phyloP scores from a whole-genome alignment of 1,284 basidiomycete genomes.

The Malassezia sp. region DNA sequence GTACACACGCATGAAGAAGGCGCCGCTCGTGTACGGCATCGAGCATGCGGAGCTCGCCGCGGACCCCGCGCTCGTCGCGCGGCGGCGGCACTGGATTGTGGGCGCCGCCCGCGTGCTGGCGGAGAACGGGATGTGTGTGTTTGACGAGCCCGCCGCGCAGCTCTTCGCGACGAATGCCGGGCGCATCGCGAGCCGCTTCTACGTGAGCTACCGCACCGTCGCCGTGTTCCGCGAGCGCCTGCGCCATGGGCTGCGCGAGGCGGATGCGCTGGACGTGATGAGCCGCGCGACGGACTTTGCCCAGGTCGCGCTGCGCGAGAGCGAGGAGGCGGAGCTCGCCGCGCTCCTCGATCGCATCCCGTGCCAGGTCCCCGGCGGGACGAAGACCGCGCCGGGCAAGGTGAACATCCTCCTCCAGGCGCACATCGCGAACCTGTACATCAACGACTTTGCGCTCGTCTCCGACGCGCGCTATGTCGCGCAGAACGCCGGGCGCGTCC shows the following conservation, averaged over 20 bases:
- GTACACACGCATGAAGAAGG: constrained; percentile 86
- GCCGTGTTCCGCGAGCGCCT: constrained; percentile 80
- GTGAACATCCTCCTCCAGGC: constrained; percentile 92
- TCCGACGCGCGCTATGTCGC: constrained; percentile 79
- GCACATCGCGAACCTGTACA: constrained; percentile 65
- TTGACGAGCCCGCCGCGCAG: constrained; percentile 56
- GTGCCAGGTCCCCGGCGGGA: constrained; percentile 55
- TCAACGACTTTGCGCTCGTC: constrained; percentile 92
- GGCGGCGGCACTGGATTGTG: constrained; percentile 62
- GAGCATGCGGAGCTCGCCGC: constrained; percentile 60
- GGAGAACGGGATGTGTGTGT: constrained; percentile 72
- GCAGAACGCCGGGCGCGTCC: constrained; percentile 80
- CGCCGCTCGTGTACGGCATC: constrained; percentile 81
- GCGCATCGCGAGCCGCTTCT: constrained; percentile 90
- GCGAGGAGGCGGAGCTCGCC: constrained; percentile 74
- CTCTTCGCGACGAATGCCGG: constrained; percentile 77
- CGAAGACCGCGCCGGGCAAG: constrained; percentile 71
- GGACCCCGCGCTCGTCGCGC: constrained; percentile 66
- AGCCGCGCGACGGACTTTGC: constrained; percentile 90
- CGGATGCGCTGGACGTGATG: constrained; percentile 76
- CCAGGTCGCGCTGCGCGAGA: constrained; percentile 85
- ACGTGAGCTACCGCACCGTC: constrained; percentile 75
- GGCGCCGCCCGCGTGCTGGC: constrained; percentile 62
- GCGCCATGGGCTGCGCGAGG: constrained; percentile 77
- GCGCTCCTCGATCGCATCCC: constrained; percentile 55